These are phyloP conservation scores for Abelmoschus esculentus DNA, from an alignment of 345 rosid genomes.

Conservation along the genomic window DNA sequence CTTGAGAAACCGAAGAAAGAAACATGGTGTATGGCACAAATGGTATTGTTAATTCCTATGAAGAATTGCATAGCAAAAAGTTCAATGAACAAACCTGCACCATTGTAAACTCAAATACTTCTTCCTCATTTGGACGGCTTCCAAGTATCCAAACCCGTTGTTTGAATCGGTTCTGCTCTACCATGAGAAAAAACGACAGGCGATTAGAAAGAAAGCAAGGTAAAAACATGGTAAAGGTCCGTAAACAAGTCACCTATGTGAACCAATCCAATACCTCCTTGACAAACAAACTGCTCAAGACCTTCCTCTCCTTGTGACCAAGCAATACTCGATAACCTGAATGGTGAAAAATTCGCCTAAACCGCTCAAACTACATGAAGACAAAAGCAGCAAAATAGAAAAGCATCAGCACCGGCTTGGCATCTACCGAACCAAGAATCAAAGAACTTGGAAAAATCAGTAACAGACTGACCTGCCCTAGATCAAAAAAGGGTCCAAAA, in stretches of 20 bases:
- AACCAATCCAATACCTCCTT: conserved; percentile 50
- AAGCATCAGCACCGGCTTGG: background rate
- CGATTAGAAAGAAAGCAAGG: background rate
- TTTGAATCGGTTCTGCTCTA: conserved; percentile 61
- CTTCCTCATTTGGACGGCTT: conserved; percentile 85
- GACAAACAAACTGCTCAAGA: conserved; percentile 74
- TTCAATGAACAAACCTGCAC: conserved; percentile 48
- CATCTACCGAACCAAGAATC: conserved; percentile 2
- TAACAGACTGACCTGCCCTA: conserved; percentile 61
- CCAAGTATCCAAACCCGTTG: conserved; percentile 90
- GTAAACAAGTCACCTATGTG: background rate
- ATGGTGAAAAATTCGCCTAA: conserved; percentile 89
- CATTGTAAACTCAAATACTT: conserved; percentile 80
- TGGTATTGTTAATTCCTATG: background rate
- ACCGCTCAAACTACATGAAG: conserved; percentile 71
- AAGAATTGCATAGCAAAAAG: conserved; percentile 6
- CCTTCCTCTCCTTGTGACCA: conserved; percentile 75
- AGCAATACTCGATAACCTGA: conserved; percentile 81
- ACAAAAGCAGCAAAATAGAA: background rate
- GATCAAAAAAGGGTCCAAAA: conserved; percentile 86
- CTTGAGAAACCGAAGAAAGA: background rate
- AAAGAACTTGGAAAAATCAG: background rate
- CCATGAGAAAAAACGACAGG: background rate
- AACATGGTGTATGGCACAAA: background rate
- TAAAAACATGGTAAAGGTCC: background rate